Base-by-base conservation (phyloP, 1,284 basidiomycete species). In the Leccinum griseonigrum region DNA sequence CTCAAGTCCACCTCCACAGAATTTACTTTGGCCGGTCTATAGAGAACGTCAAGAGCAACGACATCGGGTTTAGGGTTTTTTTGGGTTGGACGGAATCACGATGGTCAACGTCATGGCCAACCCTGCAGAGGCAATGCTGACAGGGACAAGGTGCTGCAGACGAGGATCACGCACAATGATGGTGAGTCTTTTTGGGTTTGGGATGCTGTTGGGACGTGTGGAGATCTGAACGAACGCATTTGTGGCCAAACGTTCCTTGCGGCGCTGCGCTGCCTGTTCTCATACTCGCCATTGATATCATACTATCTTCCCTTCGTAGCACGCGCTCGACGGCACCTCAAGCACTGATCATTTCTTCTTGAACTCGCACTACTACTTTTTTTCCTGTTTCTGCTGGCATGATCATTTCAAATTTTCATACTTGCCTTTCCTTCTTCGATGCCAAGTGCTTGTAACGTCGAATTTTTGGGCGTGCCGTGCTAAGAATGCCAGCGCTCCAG, bases 1-100 rank as follows among this genome's bases (percentile, higher is more conserved):
- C 87, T 98, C 73, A 98, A 95, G 76, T 97, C 94, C 54, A 98
- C 98, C 77, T 97, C 92, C 48, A 99, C 72, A 97, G 97, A 36
- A 98, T 97, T 0, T 98, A 98, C 79, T 99, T 94, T 74, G 87
- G 92, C 31, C 74, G 95, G 16, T 92, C 95, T 0, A 73, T 92
- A 54, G 91, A 94, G 68, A 84, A 94, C 69, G 97, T 95, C 63
- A 99, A 98, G 75, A 85, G 97, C 28, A 90, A 22, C 22, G 22
- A 22, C 22, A 22, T 22, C 22, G 99, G 97, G 14, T 98, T 86
- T 69, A 79, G 98, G 98, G 82, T 92, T 98, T 85, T 87, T 92
- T 63, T 22, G 96, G 95, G 2, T 77, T 99, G 56, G 95, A 99
- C 75, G 97, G 97, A 0, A 97, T 99, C 66, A 95, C 95, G 6